Evolutionary conservation across 306 rosid genomes (phyloP), one percentile per base, ranked within the genome.

Genomic region (Abrus pulchellus): DNA sequence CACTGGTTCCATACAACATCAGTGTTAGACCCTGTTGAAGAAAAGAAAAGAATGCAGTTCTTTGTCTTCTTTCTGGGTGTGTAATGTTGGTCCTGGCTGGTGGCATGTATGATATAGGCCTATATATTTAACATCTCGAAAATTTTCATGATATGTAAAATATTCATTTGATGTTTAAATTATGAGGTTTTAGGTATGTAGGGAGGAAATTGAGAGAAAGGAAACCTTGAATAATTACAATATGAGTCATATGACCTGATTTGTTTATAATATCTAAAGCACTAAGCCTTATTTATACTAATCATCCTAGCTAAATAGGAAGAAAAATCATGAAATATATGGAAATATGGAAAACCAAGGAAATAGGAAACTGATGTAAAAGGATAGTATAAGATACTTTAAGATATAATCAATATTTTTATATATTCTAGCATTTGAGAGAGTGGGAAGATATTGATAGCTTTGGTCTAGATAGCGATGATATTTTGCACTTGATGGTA

Each of bases 401-500:
- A 34, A 62, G 9, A 34, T 34, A 62, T 62, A 33, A 34, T 62
- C 9, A 12, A 2, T 5, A 1, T 62, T 62, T 62, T 62, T 28
- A 12, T 33, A 12, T 13, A 62, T 34, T 34, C 10, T 34, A 33
- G 34, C 45, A 33, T 70, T 66, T 53, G 68, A 49, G 70, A 40
- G 76, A 45, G 67, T 68, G 14, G 70, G 70, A 75, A 52, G 78
- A 66, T 70, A 47, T 78, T 78, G 52, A 66, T 57, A 30, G 41
- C 67, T 8, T 33, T 68, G 50, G n/a, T 36, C 28, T 70, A 10
- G 57, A 70, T 13, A 62, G 32, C 45, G 80, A 48, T 20, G 43
- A 45, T 56, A 13, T 32, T 64, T 73, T 45, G 9, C 67, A 56
- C 60, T 43, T 81, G 68, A 57, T 76, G 62, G 57, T 56, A 44